Percentiles rank a stretch among this genome's conserved stretches.
phyloP scores from a whole-genome alignment of 192 early-diverging fungal genomes.

The Powellomyces hirtus region DNA sequence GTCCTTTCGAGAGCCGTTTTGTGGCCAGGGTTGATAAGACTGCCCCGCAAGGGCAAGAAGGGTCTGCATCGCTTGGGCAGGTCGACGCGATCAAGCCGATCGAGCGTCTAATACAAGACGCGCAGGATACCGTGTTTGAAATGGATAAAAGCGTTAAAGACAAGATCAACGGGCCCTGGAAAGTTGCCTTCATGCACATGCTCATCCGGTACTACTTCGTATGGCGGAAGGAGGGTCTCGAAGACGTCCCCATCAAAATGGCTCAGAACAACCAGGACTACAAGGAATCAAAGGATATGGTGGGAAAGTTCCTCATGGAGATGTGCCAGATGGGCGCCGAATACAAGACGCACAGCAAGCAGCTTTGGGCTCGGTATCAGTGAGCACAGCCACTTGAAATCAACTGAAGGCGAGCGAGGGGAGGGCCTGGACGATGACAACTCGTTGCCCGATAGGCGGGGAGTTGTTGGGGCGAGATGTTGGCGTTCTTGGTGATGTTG shows the following conservation, averaged over 20 bases:
- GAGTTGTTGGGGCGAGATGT: too few species aligned
- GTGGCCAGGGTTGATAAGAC: slow-evolving; percentile 1
- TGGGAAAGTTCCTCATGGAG: background rate
- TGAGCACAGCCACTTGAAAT: too few species aligned
- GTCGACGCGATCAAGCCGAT: background rate
- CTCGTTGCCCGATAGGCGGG: too few species aligned
- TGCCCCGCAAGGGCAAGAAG: background rate
- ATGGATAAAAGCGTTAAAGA: slow-evolving; percentile 2
- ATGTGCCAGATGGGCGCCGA: slow-evolving; percentile 1
- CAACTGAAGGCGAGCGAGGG: too few species aligned
- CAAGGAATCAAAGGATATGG: slow-evolving; percentile 9
- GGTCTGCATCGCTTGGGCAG: background rate
- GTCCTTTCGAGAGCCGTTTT: slow-evolving; percentile 13
- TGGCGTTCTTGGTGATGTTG: too few species aligned
- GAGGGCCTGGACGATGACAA: too few species aligned
- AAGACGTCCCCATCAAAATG: background rate
- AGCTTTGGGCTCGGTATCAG: too few species aligned
- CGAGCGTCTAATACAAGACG: slow-evolving; percentile 1
- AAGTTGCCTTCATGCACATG: slow-evolving; percentile 9
- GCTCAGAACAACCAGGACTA: slow-evolving; percentile 2
- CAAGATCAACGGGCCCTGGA: slow-evolving; percentile 10
- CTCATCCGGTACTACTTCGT: slow-evolving; percentile 11
- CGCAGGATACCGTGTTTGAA: slow-evolving; percentile 9
- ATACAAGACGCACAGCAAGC: slow-evolving; percentile 7
- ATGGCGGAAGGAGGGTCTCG: background rate